A percentile compares a stretch with the other conserved stretches of the same genome.
Evolutionary conservation across 129 eudicot species (phyloP).

Genomic region (Lonicera japonica): DNA sequence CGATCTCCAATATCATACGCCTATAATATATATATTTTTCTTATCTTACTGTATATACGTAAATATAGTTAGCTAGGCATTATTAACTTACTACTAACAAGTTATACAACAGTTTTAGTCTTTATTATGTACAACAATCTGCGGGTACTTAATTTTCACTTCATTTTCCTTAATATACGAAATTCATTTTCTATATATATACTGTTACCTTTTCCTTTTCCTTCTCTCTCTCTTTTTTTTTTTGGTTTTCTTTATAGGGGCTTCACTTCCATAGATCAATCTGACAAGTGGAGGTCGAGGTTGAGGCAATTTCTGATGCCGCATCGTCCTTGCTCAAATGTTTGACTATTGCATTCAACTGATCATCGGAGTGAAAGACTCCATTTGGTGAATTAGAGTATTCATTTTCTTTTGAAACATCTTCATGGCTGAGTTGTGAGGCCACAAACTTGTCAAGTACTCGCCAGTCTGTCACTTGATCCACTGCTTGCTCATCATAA

Average conservation of each 20-base stretch:
- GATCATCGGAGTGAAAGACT: conserved; percentile 23
- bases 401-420: conserved; percentile 42
- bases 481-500: conserved; percentile 29
- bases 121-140: conserved; percentile 44
- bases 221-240: no score
- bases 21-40: conserved; percentile 2
- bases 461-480: conserved; percentile 81
- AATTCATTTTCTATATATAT: conserved; percentile 5
- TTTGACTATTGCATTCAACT: conserved; percentile 23
- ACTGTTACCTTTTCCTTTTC: no score
- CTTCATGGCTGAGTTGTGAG: conserved; percentile 86
- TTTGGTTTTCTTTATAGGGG: neutral
- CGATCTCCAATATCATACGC: conserved; percentile 1
- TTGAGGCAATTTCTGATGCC: conserved; percentile 51
- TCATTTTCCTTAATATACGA: conserved; percentile 23
- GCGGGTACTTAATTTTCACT: conserved; percentile 17
- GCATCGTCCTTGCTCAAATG: conserved; percentile 41
- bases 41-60: neutral
- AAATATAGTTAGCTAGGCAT: conserved; percentile 4
- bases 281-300: conserved; percentile 59
- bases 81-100: conserved; percentile 21
- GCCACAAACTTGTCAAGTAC: conserved; percentile 97
- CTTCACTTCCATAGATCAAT: conserved; percentile 75
- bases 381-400: conserved; percentile 20
- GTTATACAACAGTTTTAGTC: conserved; percentile 21